phyloP scores from a whole-genome alignment of 169 alveolate species.

The Cryptosporidium bovis region DNA sequence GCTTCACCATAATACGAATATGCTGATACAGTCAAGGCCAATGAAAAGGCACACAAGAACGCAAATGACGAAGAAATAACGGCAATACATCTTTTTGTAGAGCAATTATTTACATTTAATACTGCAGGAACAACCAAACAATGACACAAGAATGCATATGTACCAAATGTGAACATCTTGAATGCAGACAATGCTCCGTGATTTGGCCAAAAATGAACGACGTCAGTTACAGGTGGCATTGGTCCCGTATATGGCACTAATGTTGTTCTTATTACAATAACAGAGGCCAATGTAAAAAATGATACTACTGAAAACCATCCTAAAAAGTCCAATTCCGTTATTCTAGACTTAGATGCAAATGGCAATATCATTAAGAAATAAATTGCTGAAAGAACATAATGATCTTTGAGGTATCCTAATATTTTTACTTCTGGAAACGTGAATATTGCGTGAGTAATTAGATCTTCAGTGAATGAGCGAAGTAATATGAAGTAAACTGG shows the following conservation, averaged over 20 bases:
- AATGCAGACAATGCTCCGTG: conserved; percentile 54
- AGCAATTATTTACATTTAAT: conserved; percentile 49
- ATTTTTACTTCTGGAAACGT: conserved; percentile 31
- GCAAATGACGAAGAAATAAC: conserved; percentile 61
- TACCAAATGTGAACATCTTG: conserved; percentile 68
- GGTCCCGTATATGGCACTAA: conserved; percentile 61
- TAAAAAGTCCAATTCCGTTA: conserved; percentile 54
- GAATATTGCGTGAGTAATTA: conserved; percentile 55
- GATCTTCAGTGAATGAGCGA: conserved; percentile 46
- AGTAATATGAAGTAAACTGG: conserved; percentile 68
- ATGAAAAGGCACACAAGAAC: conserved; percentile 37
- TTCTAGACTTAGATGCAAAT: conserved; percentile 34
- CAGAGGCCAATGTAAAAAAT: conserved; percentile 53
- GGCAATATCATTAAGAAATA: conserved; percentile 55
- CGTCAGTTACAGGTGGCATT: conserved; percentile 70
- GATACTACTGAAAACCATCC: conserved; percentile 70
- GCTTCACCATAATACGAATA: conserved; percentile 62
- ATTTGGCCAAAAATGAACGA: conserved; percentile 19
- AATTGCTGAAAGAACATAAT: conserved; percentile 30
- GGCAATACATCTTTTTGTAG: conserved; percentile 48
- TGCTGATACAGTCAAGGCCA: conserved; percentile 59
- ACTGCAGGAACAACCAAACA: conserved; percentile 73
- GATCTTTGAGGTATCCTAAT: conserved; percentile 39
- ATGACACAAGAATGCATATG: conserved; percentile 69
- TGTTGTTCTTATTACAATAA: conserved; percentile 29